Conservation (phyloP, 495 filamentous ascomycete genomes). For the Corynascus novoguineensis region DNA sequence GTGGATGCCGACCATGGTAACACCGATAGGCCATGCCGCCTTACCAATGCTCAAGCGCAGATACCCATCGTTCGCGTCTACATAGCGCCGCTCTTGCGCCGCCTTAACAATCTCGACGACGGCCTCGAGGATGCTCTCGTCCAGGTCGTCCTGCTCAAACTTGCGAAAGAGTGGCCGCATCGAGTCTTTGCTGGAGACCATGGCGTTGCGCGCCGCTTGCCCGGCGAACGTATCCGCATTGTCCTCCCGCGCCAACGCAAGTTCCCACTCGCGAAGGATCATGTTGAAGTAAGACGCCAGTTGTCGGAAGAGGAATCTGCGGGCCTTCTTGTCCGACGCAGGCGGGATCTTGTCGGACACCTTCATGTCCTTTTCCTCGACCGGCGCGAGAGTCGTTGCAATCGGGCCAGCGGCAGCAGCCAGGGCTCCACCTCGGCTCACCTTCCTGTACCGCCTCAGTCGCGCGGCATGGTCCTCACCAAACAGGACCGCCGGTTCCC, state of each 20-base stretch:
- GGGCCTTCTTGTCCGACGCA: slow-evolving; percentile 46
- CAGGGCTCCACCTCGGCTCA: slow-evolving; percentile 43
- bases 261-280: slow-evolving; percentile 82
- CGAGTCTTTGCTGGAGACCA: slow-evolving; percentile 76
- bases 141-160: slow-evolving; percentile 73
- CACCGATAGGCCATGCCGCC: slow-evolving; percentile 98
- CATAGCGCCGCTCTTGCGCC: slow-evolving; percentile 83
- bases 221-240: slow-evolving; percentile 70
- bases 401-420: slow-evolving; percentile 46
- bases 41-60: slow-evolving; percentile 91
- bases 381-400: slow-evolving; percentile 63
- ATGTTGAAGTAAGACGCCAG: slow-evolving; percentile 89
- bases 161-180: slow-evolving; percentile 87
- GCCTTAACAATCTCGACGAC: slow-evolving; percentile 91
- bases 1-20: slow-evolving; percentile 99
- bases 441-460: slow-evolving; percentile 58
- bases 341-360: slow-evolving; percentile 57
- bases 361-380: slow-evolving; percentile 84
- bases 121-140: slow-evolving; percentile 71
- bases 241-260: slow-evolving; percentile 64
- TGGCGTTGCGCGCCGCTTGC: slow-evolving; percentile 68
- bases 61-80: slow-evolving; percentile 95
- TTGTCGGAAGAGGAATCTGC: slow-evolving; percentile 72
- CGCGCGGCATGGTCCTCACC: slow-evolving; percentile 70
- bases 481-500: slow-evolving; percentile 71